Conservation (phyloP, 2,329 filamentous ascomycete genomes). For the Penicillium janthinellum region DNA sequence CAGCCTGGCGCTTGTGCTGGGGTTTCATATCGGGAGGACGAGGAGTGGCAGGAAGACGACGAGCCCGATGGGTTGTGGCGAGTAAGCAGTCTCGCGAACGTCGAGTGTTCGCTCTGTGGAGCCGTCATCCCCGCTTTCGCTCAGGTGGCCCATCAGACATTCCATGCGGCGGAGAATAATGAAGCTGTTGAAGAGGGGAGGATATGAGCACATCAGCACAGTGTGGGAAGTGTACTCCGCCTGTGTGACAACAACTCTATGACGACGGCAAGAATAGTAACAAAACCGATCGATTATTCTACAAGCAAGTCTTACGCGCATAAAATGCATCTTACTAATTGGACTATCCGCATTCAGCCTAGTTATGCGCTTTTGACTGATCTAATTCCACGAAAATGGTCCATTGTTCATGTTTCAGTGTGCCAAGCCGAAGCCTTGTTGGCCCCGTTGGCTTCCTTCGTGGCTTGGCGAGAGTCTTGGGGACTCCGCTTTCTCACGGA, state of each 20-base stretch:
- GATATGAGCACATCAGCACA: too few species aligned
- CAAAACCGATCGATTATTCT: background rate
- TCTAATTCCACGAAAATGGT: too few species aligned
- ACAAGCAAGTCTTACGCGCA: too few species aligned
- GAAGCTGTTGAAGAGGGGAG: background rate
- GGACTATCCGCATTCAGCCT: background rate
- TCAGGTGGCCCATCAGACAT: slow-evolving; percentile 51
- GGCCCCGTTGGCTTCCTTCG: slow-evolving; percentile 15
- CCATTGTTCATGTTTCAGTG: background rate
- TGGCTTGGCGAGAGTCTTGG: slow-evolving; percentile 15
- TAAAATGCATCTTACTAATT: background rate
- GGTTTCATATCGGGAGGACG: slow-evolving; percentile 1
- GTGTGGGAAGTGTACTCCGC: background rate
- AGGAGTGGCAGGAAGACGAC: slow-evolving; percentile 12
- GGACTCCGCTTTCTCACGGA: background rate
- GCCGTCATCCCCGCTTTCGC: slow-evolving; percentile 54
- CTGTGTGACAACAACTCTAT: background rate
- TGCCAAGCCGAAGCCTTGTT: slow-evolving; percentile 1
- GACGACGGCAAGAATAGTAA: background rate
- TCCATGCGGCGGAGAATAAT: slow-evolving; percentile 37
- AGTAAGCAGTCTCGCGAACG: slow-evolving; percentile 23
- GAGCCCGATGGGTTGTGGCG: slow-evolving; percentile 22
- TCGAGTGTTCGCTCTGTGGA: slow-evolving; percentile 48
- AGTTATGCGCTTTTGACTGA: background rate
- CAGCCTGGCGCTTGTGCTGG: slow-evolving; percentile 3